Base-by-base conservation (phyloP, 2,329 filamentous ascomycete genomes). In the Xylaria sp. region DNA sequence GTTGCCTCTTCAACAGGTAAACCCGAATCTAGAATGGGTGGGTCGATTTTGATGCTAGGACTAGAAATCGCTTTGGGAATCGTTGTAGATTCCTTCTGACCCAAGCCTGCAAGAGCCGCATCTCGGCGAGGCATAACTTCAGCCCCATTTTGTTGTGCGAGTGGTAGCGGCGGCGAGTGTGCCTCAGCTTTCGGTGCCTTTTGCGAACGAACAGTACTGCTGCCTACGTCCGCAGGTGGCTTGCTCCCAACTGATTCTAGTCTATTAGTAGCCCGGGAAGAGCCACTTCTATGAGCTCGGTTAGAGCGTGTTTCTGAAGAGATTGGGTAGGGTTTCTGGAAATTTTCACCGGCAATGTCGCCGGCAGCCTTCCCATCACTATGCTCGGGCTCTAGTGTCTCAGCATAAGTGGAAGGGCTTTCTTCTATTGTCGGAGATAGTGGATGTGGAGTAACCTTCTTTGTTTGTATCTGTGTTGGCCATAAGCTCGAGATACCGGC, bases 401-500 rank as follows among this genome's bases (percentile, higher is more conserved):
- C 34, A 2, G 54, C 48, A 36, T 45, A 51, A 48, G 66, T 39
- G 4, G 65, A 65, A 9, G 74, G 65, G 50, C 67, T 74, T 67
- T 79, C 78, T 59, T 79, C 78, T 9, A 72, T 73, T 1, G 75
- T 78, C 17, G 77, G 77, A 6, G 77, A 78, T 5, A 79, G 68
- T 8, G 67, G 57, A 17, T 71, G 71, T 14, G 69, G 65, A 24
- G 71, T 65, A n/a, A 60, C 66, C 53, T 63, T 72, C 6, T 50
- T 34, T 11, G 67, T 45, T 2, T 70, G 47, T 11, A 32, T 61
- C 14, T 64, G 60, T 8, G 68, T 67, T 17, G 73, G 69, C 19
- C 57, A 60, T 21, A 73, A 74, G 11, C 57, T 69, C 4, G 70
- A 67, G 14, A 65, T 64, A 30, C 70, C 71, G 11, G 73, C 66